Evolutionary conservation across 352 stramenopile species (phyloP).

Genomic region (Pythium guiyangense): DNA sequence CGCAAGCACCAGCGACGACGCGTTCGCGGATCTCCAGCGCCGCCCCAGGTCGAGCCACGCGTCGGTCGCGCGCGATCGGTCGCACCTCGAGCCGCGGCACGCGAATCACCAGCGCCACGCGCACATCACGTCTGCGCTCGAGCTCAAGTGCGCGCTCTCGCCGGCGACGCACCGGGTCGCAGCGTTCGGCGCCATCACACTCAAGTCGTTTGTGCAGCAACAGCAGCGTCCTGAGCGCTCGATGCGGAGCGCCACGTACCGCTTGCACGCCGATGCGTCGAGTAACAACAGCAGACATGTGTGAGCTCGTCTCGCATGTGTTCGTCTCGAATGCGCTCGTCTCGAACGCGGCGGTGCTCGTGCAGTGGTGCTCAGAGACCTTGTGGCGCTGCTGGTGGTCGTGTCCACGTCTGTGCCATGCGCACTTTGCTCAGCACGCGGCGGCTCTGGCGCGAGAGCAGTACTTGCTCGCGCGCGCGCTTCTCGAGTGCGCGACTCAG

Average conservation of each 20-base stretch:
- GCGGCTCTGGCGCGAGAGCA: constrained; percentile 26
- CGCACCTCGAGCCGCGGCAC: background rate
- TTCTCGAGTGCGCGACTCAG: constrained; percentile 25
- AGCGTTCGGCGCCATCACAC: background rate
- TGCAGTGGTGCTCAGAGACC: background rate
- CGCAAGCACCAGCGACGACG: background rate
- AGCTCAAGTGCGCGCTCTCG: too few species aligned
- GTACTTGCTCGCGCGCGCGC: constrained; percentile 26
- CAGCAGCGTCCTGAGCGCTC: background rate
- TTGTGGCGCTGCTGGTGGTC: background rate
- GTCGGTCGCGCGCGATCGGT: background rate
- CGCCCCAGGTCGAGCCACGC: background rate
- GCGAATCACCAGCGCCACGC: constrained; percentile 2
- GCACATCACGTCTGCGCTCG: constrained; percentile 4
- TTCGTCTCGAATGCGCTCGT: background rate
- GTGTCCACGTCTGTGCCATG: constrained; percentile 9
- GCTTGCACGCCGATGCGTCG: background rate
- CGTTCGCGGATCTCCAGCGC: background rate
- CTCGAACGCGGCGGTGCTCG: too few species aligned
- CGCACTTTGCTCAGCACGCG: constrained; percentile 38
- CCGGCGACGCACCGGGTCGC: constrained; percentile 2
- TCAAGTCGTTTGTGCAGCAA: constrained; percentile 4
- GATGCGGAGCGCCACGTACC: constrained; percentile 2
- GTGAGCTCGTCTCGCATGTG: background rate
- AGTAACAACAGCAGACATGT: constrained; percentile 3